These are phyloP conservation scores for Pyricularia sp. DNA, from an alignment of 2,329 filamentous ascomycete genomes.

Conservation along the genomic window DNA sequence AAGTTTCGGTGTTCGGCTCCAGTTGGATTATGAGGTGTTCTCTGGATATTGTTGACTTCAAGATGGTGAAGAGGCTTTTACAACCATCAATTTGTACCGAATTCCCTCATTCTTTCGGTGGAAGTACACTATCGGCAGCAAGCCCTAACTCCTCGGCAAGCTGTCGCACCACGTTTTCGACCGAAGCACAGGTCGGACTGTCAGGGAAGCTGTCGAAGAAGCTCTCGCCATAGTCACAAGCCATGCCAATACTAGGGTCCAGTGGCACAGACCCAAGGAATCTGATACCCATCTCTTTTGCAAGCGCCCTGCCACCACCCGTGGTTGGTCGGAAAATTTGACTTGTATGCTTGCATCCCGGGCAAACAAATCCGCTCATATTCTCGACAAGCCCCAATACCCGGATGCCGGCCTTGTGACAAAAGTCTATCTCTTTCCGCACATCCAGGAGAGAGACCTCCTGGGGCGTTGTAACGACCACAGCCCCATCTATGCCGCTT, in stretches of 20 bases:
- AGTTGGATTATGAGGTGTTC: not conserved
- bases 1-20: not conserved
- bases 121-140: constrained; percentile 43
- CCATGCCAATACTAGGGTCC: constrained; percentile 90
- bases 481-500: constrained; percentile 84
- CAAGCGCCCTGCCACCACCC: constrained; percentile 71
- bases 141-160: constrained; percentile 59
- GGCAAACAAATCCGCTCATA: constrained; percentile 96
- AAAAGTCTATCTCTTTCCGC: constrained; percentile 96
- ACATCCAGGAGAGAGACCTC: constrained; percentile 90
- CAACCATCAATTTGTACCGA: not conserved
- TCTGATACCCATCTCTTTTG: constrained; percentile 77
- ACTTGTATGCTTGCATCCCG: constrained; percentile 71
- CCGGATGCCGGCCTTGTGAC: constrained; percentile 82
- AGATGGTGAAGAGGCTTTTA: not conserved
- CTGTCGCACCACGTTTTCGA: constrained; percentile 69
- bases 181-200: constrained; percentile 77
- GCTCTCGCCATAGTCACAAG: constrained; percentile 94
- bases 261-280: constrained; percentile 86
- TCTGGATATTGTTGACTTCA: not conserved
- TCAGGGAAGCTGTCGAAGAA: constrained; percentile 93
- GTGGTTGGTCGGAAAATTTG: constrained; percentile 90
- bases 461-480: constrained; percentile 90
- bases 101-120: constrained; percentile 26
- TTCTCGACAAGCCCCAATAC: constrained; percentile 92